Conservation (phyloP, 2,329 filamentous ascomycete genomes). For the Hymenoscyphus infarciens region DNA sequence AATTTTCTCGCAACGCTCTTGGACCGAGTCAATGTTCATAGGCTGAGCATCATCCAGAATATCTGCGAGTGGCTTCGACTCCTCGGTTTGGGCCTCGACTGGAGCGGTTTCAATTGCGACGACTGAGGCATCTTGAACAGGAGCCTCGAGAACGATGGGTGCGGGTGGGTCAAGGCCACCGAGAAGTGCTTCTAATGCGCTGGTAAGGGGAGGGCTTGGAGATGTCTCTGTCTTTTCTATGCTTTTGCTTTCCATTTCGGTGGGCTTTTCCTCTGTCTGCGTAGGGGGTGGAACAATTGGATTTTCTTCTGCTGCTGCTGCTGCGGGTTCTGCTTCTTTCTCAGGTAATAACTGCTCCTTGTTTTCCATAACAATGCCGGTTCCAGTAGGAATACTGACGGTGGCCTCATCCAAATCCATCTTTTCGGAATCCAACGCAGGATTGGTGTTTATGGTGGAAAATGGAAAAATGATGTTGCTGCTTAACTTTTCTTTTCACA, state of each 20-base stretch:
- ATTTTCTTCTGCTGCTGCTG: constrained; percentile 1
- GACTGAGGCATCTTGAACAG: neutral
- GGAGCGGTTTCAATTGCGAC: neutral
- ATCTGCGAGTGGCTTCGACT: neutral
- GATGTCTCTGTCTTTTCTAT: neutral
- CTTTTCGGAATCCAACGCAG: constrained; percentile 21
- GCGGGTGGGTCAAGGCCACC: constrained; percentile 23
- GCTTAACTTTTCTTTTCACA: neutral
- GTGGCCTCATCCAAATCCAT: constrained; percentile 18
- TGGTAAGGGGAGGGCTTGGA: constrained; percentile 24
- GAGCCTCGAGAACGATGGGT: neutral
- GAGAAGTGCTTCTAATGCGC: constrained; percentile 32
- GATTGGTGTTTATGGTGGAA: constrained; percentile 6
- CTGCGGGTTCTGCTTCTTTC: neutral
- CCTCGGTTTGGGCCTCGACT: neutral
- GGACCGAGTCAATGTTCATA: constrained; percentile 2
- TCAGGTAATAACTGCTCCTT: neutral
- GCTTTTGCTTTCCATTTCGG: constrained; percentile 2
- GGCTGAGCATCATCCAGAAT: neutral
- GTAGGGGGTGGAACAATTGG: neutral
- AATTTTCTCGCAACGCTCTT: neutral
- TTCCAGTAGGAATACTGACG: constrained; percentile 9
- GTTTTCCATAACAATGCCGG: constrained; percentile 4
- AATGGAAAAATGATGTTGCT: neutral
- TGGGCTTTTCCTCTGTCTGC: neutral